Conservation (phyloP, 306 rosid genomes). For the Fagus crenata region DNA sequence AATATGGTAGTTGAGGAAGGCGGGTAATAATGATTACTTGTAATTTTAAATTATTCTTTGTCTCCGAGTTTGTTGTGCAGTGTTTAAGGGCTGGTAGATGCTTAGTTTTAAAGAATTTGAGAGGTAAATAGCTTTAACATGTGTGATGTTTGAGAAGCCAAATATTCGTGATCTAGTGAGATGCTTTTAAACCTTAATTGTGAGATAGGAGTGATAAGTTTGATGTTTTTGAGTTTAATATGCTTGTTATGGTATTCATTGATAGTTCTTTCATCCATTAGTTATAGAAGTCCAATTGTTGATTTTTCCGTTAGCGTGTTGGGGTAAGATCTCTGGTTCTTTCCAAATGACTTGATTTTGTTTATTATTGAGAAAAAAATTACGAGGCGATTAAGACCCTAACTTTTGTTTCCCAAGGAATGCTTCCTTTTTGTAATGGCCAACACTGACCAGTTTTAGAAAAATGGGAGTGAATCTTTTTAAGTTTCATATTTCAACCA, state of each 20-base stretch:
- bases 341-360: neutral
- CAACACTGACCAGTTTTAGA: neutral
- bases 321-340: neutral
- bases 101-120: neutral
- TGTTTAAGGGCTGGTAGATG: constrained; percentile 3
- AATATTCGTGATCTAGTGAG: constrained; percentile 1
- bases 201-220: constrained; percentile 7
- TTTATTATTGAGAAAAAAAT: neutral
- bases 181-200: constrained; percentile 1
- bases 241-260: constrained; percentile 2
- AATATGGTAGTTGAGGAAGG: constrained; percentile 48
- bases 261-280: neutral
- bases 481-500: neutral
- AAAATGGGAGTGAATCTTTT: neutral
- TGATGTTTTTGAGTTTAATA: constrained; percentile 5
- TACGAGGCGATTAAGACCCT: neutral
- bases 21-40: constrained; percentile 47
- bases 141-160: neutral
- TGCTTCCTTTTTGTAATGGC: neutral
- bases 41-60: neutral
- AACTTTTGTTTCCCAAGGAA: neutral
- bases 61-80: neutral
- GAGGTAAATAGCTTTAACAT: neutral
- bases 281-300: constrained; percentile 6
- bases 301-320: constrained; percentile 1